A percentile compares a stretch with the other conserved stretches of the same genome.
These are phyloP conservation scores for Begonia peltatifolia DNA, from an alignment of 306 rosid genomes.

Conservation along the genomic window DNA sequence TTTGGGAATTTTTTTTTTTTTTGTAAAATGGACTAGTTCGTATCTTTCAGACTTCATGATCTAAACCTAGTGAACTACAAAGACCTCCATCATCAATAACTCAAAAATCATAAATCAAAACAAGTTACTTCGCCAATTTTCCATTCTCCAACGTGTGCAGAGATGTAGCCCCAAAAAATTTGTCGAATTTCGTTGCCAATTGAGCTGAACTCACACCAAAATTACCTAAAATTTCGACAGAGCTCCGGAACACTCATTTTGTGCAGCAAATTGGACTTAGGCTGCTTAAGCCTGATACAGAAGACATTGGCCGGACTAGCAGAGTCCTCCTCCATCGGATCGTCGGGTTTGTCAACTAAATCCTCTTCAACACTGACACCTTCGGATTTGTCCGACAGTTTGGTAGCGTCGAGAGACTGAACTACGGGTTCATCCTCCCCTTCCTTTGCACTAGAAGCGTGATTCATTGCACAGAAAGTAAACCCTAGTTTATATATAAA, in stretches of 20 bases:
- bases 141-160: too few species aligned
- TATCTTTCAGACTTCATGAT: too few species aligned
- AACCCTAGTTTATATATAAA: conserved; percentile 38
- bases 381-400: conserved; percentile 31
- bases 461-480: conserved; percentile 43
- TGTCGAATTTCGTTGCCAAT: not conserved
- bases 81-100: too few species aligned
- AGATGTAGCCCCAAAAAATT: not conserved
- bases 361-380: conserved; percentile 24
- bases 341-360: conserved; percentile 16
- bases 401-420: conserved; percentile 29
- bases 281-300: conserved; percentile 57
- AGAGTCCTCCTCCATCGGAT: conserved; percentile 66
- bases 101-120: too few species aligned
- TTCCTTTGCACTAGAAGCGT: conserved; percentile 37
- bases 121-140: too few species aligned
- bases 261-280: conserved; percentile 52
- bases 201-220: not conserved
- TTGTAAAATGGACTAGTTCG: too few species aligned
- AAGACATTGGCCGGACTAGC: conserved; percentile 60
- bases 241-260: conserved; percentile 86
- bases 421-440: conserved; percentile 42
- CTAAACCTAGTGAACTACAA: too few species aligned
- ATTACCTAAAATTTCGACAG: conserved; percentile 89
- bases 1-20: too few species aligned